Conservation (phyloP, 1,284 basidiomycete species). For the Ganoderma lingzhi region DNA sequence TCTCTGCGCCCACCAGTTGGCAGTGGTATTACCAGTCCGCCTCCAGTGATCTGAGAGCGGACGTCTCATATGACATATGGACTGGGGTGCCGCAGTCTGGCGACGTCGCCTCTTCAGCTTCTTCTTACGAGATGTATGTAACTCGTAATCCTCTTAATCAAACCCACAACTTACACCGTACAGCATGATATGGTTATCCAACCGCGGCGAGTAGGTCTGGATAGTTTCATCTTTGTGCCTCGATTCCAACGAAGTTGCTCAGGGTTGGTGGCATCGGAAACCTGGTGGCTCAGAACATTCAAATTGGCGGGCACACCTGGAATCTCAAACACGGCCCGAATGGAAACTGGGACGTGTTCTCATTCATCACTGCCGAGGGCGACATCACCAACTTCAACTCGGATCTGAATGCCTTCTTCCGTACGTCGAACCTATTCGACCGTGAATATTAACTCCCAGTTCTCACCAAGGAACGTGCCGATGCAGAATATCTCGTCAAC, state of each 20-base stretch:
- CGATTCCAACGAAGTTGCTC: not conserved
- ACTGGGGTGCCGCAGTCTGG: conserved; percentile 53
- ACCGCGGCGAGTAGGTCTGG: conserved; percentile 57
- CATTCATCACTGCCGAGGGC: conserved; percentile 58
- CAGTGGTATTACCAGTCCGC: conserved; percentile 57
- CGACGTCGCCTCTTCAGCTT: conserved; percentile 53
- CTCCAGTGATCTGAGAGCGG: conserved; percentile 58
- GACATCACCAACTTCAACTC: conserved; percentile 60
- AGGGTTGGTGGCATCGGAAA: conserved; percentile 65
- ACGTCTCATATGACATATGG: conserved; percentile 70
- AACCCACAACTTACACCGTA: not conserved
- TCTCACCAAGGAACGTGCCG: not conserved
- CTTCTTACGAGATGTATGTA: conserved; percentile 62
- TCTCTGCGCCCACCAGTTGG: conserved; percentile 58
- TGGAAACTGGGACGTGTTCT: conserved; percentile 62
- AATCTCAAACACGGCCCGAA: conserved; percentile 64
- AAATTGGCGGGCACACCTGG: conserved; percentile 62
- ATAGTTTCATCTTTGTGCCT: not conserved
- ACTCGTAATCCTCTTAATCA: too few species aligned
- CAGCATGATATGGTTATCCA: conserved; percentile 71
- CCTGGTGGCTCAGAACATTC: conserved; percentile 51
- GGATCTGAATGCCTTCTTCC: conserved; percentile 64
- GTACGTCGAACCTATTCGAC: conserved; percentile 42
- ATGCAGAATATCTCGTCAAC: conserved; percentile 39
- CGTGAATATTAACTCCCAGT: not conserved